Conservation (phyloP, 768 basidiomycete genomes). For the Mycena indigotica region DNA sequence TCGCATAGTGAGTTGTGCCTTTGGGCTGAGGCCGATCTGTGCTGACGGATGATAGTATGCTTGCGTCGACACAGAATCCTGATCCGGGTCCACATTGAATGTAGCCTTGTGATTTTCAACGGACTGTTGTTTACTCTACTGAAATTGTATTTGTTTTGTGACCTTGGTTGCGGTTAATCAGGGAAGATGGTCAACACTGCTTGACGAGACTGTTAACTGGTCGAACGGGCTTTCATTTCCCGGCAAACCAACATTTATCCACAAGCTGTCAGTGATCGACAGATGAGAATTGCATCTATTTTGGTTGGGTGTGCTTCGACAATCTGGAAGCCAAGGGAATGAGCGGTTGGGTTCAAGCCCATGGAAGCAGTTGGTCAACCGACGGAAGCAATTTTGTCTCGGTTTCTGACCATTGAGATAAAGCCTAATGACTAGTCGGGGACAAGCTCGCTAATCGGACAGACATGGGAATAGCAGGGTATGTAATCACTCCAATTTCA, state of each 20-base stretch:
- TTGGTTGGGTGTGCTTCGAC: too few relatives aligned
- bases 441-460: background rate
- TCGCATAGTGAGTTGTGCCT: slow-evolving; percentile 13
- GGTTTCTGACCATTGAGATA: background rate
- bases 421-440: too few relatives aligned
- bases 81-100: slow-evolving; percentile 8
- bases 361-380: background rate
- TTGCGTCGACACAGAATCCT: slow-evolving; percentile 14
- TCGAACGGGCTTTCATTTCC: too few relatives aligned
- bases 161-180: too few relatives aligned
- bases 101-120: background rate
- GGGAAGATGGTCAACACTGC: too few relatives aligned
- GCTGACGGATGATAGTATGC: slow-evolving; percentile 10
- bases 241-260: too few relatives aligned
- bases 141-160: too few relatives aligned
- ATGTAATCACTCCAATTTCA: background rate
- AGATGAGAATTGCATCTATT: too few relatives aligned
- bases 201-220: too few relatives aligned
- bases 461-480: background rate
- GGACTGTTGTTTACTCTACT: too few relatives aligned
- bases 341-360: background rate
- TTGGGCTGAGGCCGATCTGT: background rate
- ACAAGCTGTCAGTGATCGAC: too few relatives aligned
- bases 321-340: too few relatives aligned
- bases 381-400: background rate